Base-by-base conservation (phyloP, 2,329 filamentous ascomycete genomes). In the Diaporthe destruens region DNA sequence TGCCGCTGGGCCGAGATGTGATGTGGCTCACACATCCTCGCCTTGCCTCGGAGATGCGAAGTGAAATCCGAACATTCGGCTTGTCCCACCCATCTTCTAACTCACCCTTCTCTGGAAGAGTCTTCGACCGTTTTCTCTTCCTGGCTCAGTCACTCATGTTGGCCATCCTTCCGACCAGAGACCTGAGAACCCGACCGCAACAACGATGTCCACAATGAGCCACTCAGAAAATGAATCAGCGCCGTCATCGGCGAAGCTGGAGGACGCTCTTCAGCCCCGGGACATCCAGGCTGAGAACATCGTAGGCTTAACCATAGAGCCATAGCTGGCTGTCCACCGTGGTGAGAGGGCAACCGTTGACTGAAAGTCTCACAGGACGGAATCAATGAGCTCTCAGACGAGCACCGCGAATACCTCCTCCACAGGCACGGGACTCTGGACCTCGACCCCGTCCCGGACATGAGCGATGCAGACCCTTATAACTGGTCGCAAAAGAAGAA, bases 401-500 rank as follows among this genome's bases (percentile, higher is more conserved):
- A 84, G 67, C 85, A 87, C 75, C 81, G 82, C 20, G 81, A 87
- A 56, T 89, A 88, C 77, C 81, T 90, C 6, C 78, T 89, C 14
- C 75, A 82, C 39, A 82, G 84, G 70, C 87, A 89, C 82, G 87
- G 87, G 63, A 89, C 86, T 0, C 76, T 88, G 32, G 83, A 88
- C 25, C 82, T 89, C 5, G 85, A 88, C 61, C 88, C 88, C 1
- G 77, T 89, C 18, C 88, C 88, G 1, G 82, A 82, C 42, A 82
- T 83, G 76, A 82, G 82, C 47, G 83, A 85, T 70, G 85, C 84
- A 3, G 87, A 89, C 76, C 88, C 87, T 0, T 88, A 87, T 77
- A 89, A 90, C 74, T 89, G 87, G 87, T 83, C 86, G 2, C 77
- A 76, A 34, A 86, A 85, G 83, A 87, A 86, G 86, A 90, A 89